Evolutionary conservation across 116 monocot genomes (phyloP), one percentile per base, ranked within the genome.

Genomic region (Iris pallida): DNA sequence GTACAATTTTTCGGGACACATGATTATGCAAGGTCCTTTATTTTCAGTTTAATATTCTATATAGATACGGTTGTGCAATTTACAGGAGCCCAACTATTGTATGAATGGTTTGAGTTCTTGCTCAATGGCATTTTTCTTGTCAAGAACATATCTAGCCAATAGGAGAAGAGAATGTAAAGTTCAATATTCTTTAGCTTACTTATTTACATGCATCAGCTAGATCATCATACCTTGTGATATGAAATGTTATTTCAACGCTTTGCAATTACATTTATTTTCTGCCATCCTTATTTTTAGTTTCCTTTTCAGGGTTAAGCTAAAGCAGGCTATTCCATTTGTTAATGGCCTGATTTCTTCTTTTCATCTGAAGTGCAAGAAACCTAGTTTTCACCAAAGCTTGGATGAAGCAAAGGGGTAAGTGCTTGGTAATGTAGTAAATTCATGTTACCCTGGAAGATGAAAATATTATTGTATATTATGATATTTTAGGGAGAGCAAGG

Each of bases 1-100:
- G 93, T 99, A 42, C 98, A 93, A 53, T 99, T 99, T 69, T 99
- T 99, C 79, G 98, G 93, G 57, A 90, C 93, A 30, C 93, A 99
- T 84, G 93, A 99, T 90, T 99, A 93, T 74, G 93, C 98, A 78
- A 93, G 98, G 98, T 98, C 30, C 48, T 18, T 3, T 20, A 1
- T 42, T 67, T 13, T 6, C 3, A 30, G 30, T 30, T 30, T 30
- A 30, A 3, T 30, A 30, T 30, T 30, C 30, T 30, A 30, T 30
- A 3, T 30, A 30, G 30, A 30, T 30, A 30, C 30, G 30, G 30
- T 30, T 30, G 30, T 30, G 30, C 30, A 30, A 30, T 30, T 30
- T 30, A 30, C 30, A 30, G 2, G 30, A 30, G 30, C 3, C 30
- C 3, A 30, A 30, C 30, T 30, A 30, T 30, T 30, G 30, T 30